phyloP scores from a whole-genome alignment of 2,329 filamentous ascomycete species.

The Trichoderma breve region DNA sequence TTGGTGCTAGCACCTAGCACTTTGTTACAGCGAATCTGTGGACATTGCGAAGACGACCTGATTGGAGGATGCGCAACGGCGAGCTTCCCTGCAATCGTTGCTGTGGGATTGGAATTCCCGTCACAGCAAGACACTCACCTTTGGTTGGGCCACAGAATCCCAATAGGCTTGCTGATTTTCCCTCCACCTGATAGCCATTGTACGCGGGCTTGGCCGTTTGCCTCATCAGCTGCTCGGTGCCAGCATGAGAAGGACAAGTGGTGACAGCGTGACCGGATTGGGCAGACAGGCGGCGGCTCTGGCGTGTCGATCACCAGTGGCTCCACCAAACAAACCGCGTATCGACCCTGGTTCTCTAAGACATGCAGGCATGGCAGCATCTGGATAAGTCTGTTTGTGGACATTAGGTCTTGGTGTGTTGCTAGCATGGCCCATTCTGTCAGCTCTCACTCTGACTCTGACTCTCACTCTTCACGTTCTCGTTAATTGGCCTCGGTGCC shows the following conservation, averaged over 20 bases:
- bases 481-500: not conserved
- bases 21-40: not conserved
- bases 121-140: not conserved
- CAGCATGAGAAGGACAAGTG: not conserved
- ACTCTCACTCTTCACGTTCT: not conserved
- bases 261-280: constrained; percentile 20
- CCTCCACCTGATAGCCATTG: not conserved
- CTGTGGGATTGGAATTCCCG: not conserved
- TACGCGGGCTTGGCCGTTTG: not conserved
- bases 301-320: constrained; percentile 15
- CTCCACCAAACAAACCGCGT: constrained; percentile 19
- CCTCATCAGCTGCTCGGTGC: constrained; percentile 15
- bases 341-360: constrained; percentile 5
- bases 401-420: constrained; percentile 1
- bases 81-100: not conserved
- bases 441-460: not conserved
- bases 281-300: constrained; percentile 14
- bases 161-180: not conserved
- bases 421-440: not conserved
- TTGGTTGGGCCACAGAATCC: not conserved
- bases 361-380: constrained; percentile 10
- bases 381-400: not conserved
- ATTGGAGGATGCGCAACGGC: not conserved
- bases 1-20: not conserved
- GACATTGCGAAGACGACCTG: not conserved